These are phyloP conservation scores for Calonectria fujianensis DNA, from an alignment of 2,329 filamentous ascomycete genomes.

Conservation along the genomic window DNA sequence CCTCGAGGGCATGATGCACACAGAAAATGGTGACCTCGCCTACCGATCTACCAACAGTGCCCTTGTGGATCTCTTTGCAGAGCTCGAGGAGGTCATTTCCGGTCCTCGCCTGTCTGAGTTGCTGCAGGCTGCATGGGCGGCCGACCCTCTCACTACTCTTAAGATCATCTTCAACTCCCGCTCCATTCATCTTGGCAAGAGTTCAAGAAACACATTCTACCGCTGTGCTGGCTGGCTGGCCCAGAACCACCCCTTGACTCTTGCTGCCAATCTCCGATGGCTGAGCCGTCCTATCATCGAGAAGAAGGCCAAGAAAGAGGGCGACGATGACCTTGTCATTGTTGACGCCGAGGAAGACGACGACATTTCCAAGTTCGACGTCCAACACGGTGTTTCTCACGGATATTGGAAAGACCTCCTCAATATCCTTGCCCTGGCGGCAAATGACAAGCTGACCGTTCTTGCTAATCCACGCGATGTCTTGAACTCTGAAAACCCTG, in stretches of 20 bases:
- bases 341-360: constrained; percentile 60
- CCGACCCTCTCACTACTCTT: constrained; percentile 69
- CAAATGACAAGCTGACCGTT: constrained; percentile 67
- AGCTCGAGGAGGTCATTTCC: constrained; percentile 66
- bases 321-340: constrained; percentile 61
- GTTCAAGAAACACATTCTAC: constrained; percentile 69
- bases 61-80: constrained; percentile 73
- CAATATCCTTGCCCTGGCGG: constrained; percentile 73
- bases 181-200: constrained; percentile 77
- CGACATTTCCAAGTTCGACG: constrained; percentile 62
- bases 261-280: constrained; percentile 73
- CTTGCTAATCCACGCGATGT: constrained; percentile 63
- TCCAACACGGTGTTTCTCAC: constrained; percentile 70
- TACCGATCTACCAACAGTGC: constrained; percentile 66
- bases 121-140: constrained; percentile 69
- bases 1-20: constrained; percentile 68
- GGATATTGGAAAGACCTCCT: constrained; percentile 79
- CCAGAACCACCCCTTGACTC: constrained; percentile 71
- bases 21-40: constrained; percentile 71
- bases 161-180: constrained; percentile 77
- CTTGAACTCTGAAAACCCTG: constrained; percentile 61
- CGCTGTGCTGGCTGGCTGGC: constrained; percentile 74
- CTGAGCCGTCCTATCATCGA: constrained; percentile 73
- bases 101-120: constrained; percentile 62
- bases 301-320: constrained; percentile 68